These are phyloP conservation scores for Cercospora sp. DNA, from an alignment of 2,329 filamentous ascomycete species.

Conservation along the genomic window DNA sequence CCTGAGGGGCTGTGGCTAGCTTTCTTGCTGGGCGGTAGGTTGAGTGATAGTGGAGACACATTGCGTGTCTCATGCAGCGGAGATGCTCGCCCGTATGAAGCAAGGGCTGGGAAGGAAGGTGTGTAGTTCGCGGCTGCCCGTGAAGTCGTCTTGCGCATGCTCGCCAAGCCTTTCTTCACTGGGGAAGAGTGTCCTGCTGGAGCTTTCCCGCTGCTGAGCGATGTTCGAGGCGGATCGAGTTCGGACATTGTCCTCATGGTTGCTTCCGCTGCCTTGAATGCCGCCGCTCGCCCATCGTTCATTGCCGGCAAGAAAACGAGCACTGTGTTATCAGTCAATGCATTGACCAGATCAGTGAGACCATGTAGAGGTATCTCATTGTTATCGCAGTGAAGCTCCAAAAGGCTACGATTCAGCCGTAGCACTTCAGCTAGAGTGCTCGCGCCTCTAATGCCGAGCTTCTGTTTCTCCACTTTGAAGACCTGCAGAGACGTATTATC, in stretches of 20 bases:
- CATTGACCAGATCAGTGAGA: conserved; percentile 68
- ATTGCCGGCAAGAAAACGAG: conserved; percentile 64
- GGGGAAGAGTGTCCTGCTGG: conserved; percentile 25
- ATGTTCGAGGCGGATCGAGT: conserved; percentile 24
- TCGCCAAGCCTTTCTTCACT: conserved; percentile 38
- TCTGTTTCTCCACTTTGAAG: conserved; percentile 67
- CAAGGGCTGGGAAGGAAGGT: conserved; percentile 37
- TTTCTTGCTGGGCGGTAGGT: conserved; percentile 28
- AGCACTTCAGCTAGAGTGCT: conserved; percentile 69
- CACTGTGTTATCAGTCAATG: conserved; percentile 65
- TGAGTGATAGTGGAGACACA: conserved; percentile 32
- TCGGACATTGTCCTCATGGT: conserved; percentile 40
- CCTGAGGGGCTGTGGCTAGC: conserved; percentile 24
- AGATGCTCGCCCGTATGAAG: conserved; percentile 22
- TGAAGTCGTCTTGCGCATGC: conserved; percentile 36
- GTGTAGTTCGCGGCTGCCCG: conserved; percentile 34
- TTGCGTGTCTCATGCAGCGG: conserved; percentile 15
- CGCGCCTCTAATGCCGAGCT: conserved; percentile 67
- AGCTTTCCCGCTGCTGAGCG: conserved; percentile 26
- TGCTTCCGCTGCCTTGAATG: conserved; percentile 53
- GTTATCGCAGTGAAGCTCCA: conserved; percentile 69
- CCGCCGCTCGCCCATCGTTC: conserved; percentile 61
- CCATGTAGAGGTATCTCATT: conserved; percentile 72
- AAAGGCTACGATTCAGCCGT: conserved; percentile 62
- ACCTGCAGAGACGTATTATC: conserved; percentile 63